phyloP scores from a whole-genome alignment of 1,139 yeast genomes.

The Suhomyces bokatorum region DNA sequence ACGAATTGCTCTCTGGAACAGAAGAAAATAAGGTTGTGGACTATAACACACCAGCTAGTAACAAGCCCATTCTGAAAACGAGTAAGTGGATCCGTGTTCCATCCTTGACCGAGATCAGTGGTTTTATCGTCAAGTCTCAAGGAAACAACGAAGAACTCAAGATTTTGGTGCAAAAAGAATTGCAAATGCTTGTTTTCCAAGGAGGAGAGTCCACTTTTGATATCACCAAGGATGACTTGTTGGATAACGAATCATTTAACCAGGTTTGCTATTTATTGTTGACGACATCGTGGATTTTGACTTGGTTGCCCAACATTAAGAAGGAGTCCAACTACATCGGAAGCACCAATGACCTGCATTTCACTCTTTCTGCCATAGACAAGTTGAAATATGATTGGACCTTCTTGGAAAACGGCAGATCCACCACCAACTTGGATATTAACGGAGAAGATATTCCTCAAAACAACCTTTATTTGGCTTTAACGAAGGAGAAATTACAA shows the following conservation, averaged over 20 bases:
- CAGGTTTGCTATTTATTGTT: conserved; percentile 50
- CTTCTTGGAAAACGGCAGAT: conserved; percentile 50
- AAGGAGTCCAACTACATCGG: conserved; percentile 40
- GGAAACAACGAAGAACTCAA: conserved; percentile 14
- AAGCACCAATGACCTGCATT: conserved; percentile 25
- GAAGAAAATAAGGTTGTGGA: conserved; percentile 17
- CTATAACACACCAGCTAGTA: conserved; percentile 13
- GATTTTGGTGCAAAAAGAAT: conserved; percentile 34
- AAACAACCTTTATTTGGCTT: conserved; percentile 37
- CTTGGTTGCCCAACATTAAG: conserved; percentile 57
- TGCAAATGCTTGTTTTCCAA: conserved; percentile 33
- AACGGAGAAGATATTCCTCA: conserved; percentile 21
- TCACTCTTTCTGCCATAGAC: conserved; percentile 39
- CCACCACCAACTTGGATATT: conserved; percentile 24
- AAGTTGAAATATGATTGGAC: conserved; percentile 57
- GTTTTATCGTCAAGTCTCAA: conserved; percentile 23
- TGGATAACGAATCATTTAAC: conserved; percentile 48
- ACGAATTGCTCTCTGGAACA: conserved; percentile 26
- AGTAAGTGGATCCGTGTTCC: conserved; percentile 47
- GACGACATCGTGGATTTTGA: conserved; percentile 49
- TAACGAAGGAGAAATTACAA: conserved; percentile 36
- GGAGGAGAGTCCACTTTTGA: conserved; percentile 23
- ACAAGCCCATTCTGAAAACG: conserved; percentile 33
- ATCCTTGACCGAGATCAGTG: conserved; percentile 36
- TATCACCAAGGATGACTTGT: conserved; percentile 42